Percentiles rank a stretch among this genome's conserved stretches.
phyloP scores from a whole-genome alignment of 2,329 filamentous ascomycete species.

The Fusarium sp. region DNA sequence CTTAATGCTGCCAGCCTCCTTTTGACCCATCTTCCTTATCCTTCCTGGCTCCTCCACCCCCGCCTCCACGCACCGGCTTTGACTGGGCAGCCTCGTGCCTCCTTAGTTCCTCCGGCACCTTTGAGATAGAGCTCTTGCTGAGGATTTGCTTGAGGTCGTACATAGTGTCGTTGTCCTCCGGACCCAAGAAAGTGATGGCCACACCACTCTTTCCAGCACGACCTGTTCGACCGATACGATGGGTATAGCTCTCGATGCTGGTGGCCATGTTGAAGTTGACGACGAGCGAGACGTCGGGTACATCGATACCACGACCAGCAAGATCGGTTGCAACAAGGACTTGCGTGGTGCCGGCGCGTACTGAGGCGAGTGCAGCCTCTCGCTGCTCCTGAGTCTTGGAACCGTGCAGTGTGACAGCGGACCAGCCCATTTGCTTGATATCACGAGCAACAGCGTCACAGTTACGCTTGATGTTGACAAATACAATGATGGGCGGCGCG shows the following conservation, averaged over 20 bases:
- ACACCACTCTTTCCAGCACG: conserved; percentile 97
- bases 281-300: conserved; percentile 91
- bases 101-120: conserved; percentile 90
- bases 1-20: conserved; percentile 44
- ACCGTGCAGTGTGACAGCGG: conserved; percentile 90
- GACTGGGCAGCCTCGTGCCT: conserved; percentile 94
- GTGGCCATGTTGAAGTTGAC: conserved; percentile 99
- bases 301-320: conserved; percentile 97
- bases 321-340: conserved; percentile 96
- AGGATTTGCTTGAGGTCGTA: conserved; percentile 98
- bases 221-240: conserved; percentile 96
- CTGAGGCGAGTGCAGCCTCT: conserved; percentile 88
- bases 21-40: conserved; percentile 50
- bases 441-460: conserved; percentile 95
- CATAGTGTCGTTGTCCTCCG: conserved; percentile 89
- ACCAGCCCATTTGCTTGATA: conserved; percentile 94
- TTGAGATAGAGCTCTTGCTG: conserved; percentile 86
- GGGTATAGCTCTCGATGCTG: conserved; percentile 94
- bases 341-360: conserved; percentile 83
- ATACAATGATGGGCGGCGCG: conserved; percentile 93
- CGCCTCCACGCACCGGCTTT: conserved; percentile 67
- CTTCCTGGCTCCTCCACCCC: conserved; percentile 47
- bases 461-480: conserved; percentile 99
- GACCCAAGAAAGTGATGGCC: conserved; percentile 93
- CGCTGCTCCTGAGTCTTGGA: conserved; percentile 98